Evolutionary conservation across 2,329 filamentous ascomycete species (phyloP).

Genomic region (Alternaria sp.): DNA sequence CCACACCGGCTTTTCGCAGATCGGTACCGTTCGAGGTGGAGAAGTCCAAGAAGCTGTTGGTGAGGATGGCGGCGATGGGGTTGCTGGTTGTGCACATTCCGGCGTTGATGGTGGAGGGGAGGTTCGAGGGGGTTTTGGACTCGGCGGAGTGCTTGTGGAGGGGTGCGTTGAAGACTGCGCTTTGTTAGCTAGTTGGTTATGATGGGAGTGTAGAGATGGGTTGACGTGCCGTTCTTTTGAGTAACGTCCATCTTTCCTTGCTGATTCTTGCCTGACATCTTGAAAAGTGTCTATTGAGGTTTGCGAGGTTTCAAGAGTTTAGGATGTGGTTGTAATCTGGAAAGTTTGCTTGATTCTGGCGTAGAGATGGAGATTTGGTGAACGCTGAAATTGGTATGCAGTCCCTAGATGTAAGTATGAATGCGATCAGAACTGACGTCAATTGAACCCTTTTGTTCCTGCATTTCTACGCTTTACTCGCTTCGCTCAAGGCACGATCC

Average conservation of each 20-base stretch:
- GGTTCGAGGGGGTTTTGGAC: constrained; percentile 1
- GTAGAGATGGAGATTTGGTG: not conserved
- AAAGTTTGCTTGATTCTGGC: not conserved
- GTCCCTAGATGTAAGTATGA: not conserved
- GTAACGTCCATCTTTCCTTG: constrained; percentile 35
- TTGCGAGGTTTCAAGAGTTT: too few relatives aligned
- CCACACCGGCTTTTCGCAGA: constrained; percentile 60
- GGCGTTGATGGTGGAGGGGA: constrained; percentile 11
- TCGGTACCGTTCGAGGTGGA: constrained; percentile 63
- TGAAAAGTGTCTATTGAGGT: constrained; percentile 14
- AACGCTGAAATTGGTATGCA: not conserved
- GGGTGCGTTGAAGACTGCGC: constrained; percentile 31
- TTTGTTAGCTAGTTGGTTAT: not conserved
- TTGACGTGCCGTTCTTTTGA: constrained; percentile 33
- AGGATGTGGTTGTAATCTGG: not conserved
- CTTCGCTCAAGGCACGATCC: not conserved
- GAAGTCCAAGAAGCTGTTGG: constrained; percentile 66
- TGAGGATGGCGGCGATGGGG: constrained; percentile 62
- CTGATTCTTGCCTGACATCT: constrained; percentile 28
- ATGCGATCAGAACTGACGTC: not conserved
- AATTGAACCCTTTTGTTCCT: not conserved
- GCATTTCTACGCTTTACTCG: not conserved
- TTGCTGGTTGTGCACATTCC: constrained; percentile 27
- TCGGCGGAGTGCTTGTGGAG: constrained; percentile 31
- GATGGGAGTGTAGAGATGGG: not conserved